Conservation (phyloP, 1,284 basidiomycete species). For the Cryptococcus sp. region DNA sequence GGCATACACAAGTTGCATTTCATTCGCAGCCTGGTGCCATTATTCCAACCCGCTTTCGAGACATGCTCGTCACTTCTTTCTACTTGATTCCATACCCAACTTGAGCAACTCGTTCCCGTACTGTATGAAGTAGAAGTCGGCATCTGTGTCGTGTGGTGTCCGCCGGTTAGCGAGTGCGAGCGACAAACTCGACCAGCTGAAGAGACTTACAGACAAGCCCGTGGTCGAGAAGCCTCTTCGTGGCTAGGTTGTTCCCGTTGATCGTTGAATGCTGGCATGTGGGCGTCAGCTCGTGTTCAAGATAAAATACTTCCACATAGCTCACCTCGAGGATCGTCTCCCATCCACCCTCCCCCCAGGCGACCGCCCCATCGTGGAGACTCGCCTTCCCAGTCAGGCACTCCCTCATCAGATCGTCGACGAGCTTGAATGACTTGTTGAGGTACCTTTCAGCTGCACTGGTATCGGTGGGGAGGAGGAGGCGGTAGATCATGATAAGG, state of each 20-base stretch:
- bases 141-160: constrained; percentile 18
- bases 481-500: constrained; percentile 32
- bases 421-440: constrained; percentile 22
- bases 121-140: constrained; percentile 41
- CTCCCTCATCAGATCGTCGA: constrained; percentile 23
- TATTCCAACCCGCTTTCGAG: no score
- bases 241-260: constrained; percentile 29
- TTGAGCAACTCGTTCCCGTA: constrained; percentile 41
- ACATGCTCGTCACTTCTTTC: no score
- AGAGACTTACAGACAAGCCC: constrained; percentile 35
- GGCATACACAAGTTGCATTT: no score
- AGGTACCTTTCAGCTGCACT: constrained; percentile 32
- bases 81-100: constrained; percentile 13
- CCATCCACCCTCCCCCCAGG: constrained; percentile 42
- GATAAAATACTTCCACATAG: neutral
- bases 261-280: constrained; percentile 36
- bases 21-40: no score
- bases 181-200: no score
- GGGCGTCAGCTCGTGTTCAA: neutral
- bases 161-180: neutral
- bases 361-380: constrained; percentile 22
- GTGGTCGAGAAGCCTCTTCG: constrained; percentile 30
- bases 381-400: constrained; percentile 25
- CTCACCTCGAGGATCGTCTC: constrained; percentile 33
- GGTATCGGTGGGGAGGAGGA: constrained; percentile 21